Conservation (phyloP, 371 early-diverging fungal species). For the Dichotomocladium elegans region DNA sequence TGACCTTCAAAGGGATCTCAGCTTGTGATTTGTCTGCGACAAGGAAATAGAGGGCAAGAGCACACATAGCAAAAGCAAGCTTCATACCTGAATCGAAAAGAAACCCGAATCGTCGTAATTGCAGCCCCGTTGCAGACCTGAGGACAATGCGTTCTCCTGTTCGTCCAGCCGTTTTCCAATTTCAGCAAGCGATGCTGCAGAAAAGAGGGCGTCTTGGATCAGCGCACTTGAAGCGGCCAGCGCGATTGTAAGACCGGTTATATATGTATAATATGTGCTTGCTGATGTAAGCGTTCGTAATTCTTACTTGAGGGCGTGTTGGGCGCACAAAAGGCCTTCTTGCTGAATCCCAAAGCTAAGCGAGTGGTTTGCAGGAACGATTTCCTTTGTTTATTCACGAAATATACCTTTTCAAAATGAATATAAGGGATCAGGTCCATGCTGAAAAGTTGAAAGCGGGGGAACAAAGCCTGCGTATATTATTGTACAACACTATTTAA, state of each 20-base stretch:
- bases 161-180: slow-evolving; percentile 61
- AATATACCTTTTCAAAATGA: slow-evolving; percentile 56
- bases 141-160: slow-evolving; percentile 21
- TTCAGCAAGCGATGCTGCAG: slow-evolving; percentile 68
- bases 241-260: neutral
- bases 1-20: slow-evolving; percentile 33
- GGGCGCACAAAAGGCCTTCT: slow-evolving; percentile 75
- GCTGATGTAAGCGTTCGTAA: neutral
- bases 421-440: slow-evolving; percentile 63
- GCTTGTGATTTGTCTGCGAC: neutral
- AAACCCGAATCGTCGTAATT: slow-evolving; percentile 83
- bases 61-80: neutral
- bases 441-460: neutral
- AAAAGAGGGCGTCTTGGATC: slow-evolving; percentile 60
- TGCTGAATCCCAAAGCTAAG: slow-evolving; percentile 31
- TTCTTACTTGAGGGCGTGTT: slow-evolving; percentile 64
- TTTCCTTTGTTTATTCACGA: neutral
- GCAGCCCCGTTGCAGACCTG: slow-evolving; percentile 29
- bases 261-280: neutral
- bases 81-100: slow-evolving; percentile 66
- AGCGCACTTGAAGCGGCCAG: slow-evolving; percentile 23
- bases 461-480: too few species aligned
- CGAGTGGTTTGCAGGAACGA: neutral
- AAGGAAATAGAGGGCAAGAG: neutral
- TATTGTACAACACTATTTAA: too few species aligned